Evolutionary conservation across 257 asterid species (phyloP).

Genomic region (Gentiana dahurica): DNA sequence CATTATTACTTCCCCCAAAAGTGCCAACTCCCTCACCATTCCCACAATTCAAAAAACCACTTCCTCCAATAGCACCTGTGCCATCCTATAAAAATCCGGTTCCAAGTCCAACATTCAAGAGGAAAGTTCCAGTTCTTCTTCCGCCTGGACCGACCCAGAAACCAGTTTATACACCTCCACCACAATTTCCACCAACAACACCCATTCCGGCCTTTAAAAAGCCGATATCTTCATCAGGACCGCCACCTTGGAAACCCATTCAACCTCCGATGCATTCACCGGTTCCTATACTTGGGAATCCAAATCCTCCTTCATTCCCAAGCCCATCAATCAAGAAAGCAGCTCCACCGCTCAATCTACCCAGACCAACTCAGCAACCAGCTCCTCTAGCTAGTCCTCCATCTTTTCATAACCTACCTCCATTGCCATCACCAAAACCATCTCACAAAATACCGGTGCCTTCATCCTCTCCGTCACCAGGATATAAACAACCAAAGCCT

Average conservation of each 20-base stretch:
- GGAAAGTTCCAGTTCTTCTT: neutral
- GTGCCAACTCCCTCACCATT: constrained; percentile 1
- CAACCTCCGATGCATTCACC: neutral
- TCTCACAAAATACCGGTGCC: neutral
- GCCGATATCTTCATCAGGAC: neutral
- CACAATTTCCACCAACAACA: neutral
- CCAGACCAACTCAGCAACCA: constrained; percentile 3
- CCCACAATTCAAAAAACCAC: neutral
- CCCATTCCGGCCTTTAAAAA: too few relatives aligned
- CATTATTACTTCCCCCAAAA: too few relatives aligned
- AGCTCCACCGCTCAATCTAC: constrained; percentile 14
- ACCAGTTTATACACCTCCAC: neutral
- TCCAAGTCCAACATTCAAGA: neutral
- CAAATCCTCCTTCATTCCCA: constrained; percentile 7
- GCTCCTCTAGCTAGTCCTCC: constrained; percentile 1
- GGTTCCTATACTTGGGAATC: constrained; percentile 1
- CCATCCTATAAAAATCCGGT: neutral
- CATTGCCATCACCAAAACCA: constrained; percentile 1
- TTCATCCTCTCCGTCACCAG: constrained; percentile 8
- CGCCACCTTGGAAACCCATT: constrained; percentile 3
- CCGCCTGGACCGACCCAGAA: neutral
- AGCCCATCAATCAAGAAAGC: neutral
- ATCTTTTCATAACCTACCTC: neutral
- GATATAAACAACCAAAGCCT: constrained; percentile 1
- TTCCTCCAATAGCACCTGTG: constrained; percentile 1